phyloP scores from a whole-genome alignment of 1,139 yeast genomes.

The Meyerozyma guilliermondii region DNA sequence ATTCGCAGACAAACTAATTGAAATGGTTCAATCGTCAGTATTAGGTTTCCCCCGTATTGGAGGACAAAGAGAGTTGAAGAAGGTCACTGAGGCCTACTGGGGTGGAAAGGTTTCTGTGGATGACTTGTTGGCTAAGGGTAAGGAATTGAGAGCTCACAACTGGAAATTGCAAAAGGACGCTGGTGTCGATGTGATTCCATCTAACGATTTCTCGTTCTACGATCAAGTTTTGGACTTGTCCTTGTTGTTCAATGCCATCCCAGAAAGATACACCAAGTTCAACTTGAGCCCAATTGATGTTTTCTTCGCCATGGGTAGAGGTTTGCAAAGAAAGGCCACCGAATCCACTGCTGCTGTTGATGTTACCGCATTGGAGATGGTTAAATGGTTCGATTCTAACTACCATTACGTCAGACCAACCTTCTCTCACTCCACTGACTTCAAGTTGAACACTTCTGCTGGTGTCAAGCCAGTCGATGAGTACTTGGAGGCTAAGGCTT shows the following conservation, averaged over 20 bases:
- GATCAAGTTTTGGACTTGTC: slow-evolving; percentile 96
- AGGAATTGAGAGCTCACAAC: slow-evolving; percentile 91
- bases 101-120: slow-evolving; percentile 84
- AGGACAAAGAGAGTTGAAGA: slow-evolving; percentile 98
- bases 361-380: slow-evolving; percentile 99
- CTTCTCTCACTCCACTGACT: slow-evolving; percentile 88
- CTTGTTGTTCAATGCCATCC: slow-evolving; percentile 88
- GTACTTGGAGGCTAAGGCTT: slow-evolving; percentile 94
- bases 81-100: slow-evolving; percentile 99
- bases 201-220: slow-evolving; percentile 97
- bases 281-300: slow-evolving; percentile 87
- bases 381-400: slow-evolving; percentile 99
- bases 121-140: slow-evolving; percentile 86
- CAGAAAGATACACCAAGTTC: slow-evolving; percentile 93
- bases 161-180: slow-evolving; percentile 98
- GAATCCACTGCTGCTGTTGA: slow-evolving; percentile 87
- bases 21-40: slow-evolving; percentile 93
- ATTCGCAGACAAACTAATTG: slow-evolving; percentile 1
- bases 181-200: slow-evolving; percentile 95
- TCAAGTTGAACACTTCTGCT: slow-evolving; percentile 71
- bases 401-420: slow-evolving; percentile 99
- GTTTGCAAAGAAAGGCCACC: slow-evolving; percentile 95
- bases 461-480: slow-evolving; percentile 96
- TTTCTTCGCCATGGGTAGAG: slow-evolving; percentile 99
- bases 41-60: slow-evolving; percentile 99